A percentile compares a stretch with the other conserved stretches of the same genome.
These are phyloP conservation scores for Boletales sp. DNA, from an alignment of 768 basidiomycete species.

Conservation along the genomic window DNA sequence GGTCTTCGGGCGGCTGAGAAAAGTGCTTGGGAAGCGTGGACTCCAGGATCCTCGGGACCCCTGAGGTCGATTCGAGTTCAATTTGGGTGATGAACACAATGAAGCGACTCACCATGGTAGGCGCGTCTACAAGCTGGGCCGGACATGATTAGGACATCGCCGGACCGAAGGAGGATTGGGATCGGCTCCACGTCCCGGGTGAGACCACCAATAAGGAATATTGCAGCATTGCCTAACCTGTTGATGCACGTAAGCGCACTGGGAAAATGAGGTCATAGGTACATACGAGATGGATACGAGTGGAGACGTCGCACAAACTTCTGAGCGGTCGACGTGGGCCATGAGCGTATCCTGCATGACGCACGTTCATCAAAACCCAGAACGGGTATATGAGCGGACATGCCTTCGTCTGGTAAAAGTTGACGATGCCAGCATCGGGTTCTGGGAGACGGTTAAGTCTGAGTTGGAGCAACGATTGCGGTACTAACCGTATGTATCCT, in stretches of 20 bases:
- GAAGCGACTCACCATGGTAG: constrained; percentile 74
- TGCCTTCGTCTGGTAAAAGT: constrained; percentile 85
- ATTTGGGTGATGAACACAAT: background rate
- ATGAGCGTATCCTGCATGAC: constrained; percentile 75
- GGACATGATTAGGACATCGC: constrained; percentile 92
- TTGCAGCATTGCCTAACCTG: constrained; percentile 83
- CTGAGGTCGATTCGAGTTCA: constrained; percentile 32
- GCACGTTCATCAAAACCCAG: background rate
- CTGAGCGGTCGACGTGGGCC: constrained; percentile 97
- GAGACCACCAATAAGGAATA: constrained; percentile 86
- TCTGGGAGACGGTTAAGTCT: constrained; percentile 40
- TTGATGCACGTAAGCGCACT: background rate
- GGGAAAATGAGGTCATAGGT: background rate
- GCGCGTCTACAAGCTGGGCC: constrained; percentile 79
- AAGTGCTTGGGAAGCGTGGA: constrained; percentile 70
- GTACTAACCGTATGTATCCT: constrained; percentile 68
- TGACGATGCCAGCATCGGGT: constrained; percentile 95
- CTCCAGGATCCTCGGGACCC: constrained; percentile 86
- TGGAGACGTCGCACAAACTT: constrained; percentile 88
- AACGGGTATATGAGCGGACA: background rate
- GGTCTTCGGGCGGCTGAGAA: constrained; percentile 21
- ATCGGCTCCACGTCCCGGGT: constrained; percentile 75
- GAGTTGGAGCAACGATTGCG: constrained; percentile 3
- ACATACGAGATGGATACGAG: constrained; percentile 91
- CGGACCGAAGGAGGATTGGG: constrained; percentile 83